These are phyloP conservation scores for Panellus pusillus DNA, from an alignment of 768 basidiomycete species.

Conservation along the genomic window DNA sequence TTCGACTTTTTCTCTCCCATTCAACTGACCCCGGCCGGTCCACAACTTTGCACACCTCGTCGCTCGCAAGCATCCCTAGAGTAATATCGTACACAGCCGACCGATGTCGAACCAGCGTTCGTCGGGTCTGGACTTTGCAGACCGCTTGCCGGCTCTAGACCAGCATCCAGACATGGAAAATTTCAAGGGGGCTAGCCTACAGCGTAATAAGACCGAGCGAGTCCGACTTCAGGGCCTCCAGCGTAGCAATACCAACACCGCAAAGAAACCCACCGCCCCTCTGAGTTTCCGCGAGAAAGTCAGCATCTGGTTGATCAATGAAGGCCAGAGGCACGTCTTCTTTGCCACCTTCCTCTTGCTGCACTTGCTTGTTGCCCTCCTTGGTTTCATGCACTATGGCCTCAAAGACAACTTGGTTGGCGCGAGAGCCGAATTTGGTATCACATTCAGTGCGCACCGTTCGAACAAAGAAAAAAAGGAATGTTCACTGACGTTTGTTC, in stretches of 20 bases:
- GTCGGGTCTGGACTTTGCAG: slow-evolving; percentile 52
- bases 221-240: slow-evolving; percentile 64
- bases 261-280: slow-evolving; percentile 33
- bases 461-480: too few relatives aligned
- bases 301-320: slow-evolving; percentile 68
- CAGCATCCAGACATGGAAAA: slow-evolving; percentile 25
- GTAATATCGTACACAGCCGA: slow-evolving; percentile 8
- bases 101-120: slow-evolving; percentile 30
- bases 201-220: slow-evolving; percentile 67
- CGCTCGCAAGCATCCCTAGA: slow-evolving; percentile 8
- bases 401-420: slow-evolving; percentile 58
- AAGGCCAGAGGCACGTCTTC: slow-evolving; percentile 61
- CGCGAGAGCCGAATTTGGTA: slow-evolving; percentile 57
- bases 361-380: slow-evolving; percentile 55
- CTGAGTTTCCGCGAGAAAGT: slow-evolving; percentile 29
- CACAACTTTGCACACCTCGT: slow-evolving; percentile 4
- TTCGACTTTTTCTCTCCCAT: slow-evolving; percentile 1
- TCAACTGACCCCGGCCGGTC: slow-evolving; percentile 23
- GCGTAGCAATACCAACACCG: slow-evolving; percentile 28
- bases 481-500: background rate
- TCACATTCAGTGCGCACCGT: slow-evolving; percentile 49
- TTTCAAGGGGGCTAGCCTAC: slow-evolving; percentile 37
- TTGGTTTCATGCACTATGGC: slow-evolving; percentile 58
- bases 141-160: slow-evolving; percentile 37
- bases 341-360: slow-evolving; percentile 62